phyloP scores from a whole-genome alignment of 2,329 filamentous ascomycete genomes.

The Dactylonectria macrodidyma region DNA sequence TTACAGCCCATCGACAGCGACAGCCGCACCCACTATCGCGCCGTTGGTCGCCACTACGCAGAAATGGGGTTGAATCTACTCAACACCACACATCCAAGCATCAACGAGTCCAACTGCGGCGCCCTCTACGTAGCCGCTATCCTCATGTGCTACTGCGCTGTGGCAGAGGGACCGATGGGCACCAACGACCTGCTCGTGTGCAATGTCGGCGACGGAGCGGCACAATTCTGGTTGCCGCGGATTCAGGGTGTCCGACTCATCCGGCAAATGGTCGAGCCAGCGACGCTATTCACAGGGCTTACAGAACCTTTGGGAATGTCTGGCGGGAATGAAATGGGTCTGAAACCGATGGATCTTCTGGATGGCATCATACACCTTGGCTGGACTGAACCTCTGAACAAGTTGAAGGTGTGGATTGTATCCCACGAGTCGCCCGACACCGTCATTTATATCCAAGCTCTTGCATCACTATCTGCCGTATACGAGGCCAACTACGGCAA shows the following conservation, averaged over 20 bases:
- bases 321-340: conserved; percentile 30
- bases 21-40: conserved; percentile 32
- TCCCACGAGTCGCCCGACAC: conserved; percentile 45
- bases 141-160: conserved; percentile 49
- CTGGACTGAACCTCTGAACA: conserved; percentile 42
- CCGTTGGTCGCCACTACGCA: conserved; percentile 44
- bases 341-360: conserved; percentile 39
- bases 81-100: conserved; percentile 40
- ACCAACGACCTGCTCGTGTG: conserved; percentile 50
- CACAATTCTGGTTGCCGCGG: conserved; percentile 45
- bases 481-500: conserved; percentile 47
- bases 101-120: conserved; percentile 48
- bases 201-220: conserved; percentile 39
- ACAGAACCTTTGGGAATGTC: conserved; percentile 42
- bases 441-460: conserved; percentile 41
- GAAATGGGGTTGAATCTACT: conserved; percentile 45
- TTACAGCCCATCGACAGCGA: conserved; percentile 40
- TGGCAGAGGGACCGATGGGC: conserved; percentile 49
- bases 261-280: conserved; percentile 44
- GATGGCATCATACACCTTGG: conserved; percentile 40
- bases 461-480: conserved; percentile 40
- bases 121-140: conserved; percentile 48
- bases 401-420: conserved; percentile 41
- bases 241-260: conserved; percentile 47
- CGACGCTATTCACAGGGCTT: conserved; percentile 46